Evolutionary conservation across 2,329 filamentous ascomycete species (phyloP), one percentile per base, ranked within the genome.

Genomic region (Botrytis galanthina): DNA sequence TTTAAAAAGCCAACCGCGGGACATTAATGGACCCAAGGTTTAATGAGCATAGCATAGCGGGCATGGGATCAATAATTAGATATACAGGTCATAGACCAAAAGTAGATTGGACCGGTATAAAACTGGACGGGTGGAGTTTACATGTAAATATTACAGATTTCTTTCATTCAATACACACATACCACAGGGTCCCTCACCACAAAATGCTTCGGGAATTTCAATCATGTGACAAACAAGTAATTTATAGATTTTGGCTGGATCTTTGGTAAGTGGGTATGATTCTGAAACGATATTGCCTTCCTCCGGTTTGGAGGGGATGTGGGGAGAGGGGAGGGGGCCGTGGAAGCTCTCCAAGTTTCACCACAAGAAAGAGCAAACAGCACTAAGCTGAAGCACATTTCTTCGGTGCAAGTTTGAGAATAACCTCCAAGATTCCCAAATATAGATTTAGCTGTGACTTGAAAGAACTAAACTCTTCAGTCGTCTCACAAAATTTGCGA

Each of bases 101-200:
- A 42, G 39, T 60, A 48, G n/a, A 68, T 61, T 60, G 42, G 39
- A 37, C 18, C 51, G 48, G 48, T 35, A 66, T 67, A 57, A 29
- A 60, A 72, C 29, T 46, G 39, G 26, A 29, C 39, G 37, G 46
- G 22, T 16, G 63, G 62, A 72, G 22, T 72, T 72, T 42, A 42
- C 48, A 59, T 72, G 48, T 67, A 60, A 59, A 51, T 71, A 71
- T 37, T 48, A 71, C 26, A 48, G 48, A 72, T 37, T 35, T 44
- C 18, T 59, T 68, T 60, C 48, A 35, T 68, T 37, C 26, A 68
- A 68, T 72, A 72, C 29, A 46, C 39, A 72, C 29, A 72, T 54
- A 68, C 62, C 44, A 72, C 61, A 72, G 70, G 70, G 61, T 67
- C 39, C 70, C 70, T 72, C 70, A 72, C 62, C 70, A 72, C 14